Percentiles rank a stretch among this genome's conserved stretches.
Evolutionary conservation across 441 rosid genomes (phyloP).

Genomic region (Syzygium syzygioides): DNA sequence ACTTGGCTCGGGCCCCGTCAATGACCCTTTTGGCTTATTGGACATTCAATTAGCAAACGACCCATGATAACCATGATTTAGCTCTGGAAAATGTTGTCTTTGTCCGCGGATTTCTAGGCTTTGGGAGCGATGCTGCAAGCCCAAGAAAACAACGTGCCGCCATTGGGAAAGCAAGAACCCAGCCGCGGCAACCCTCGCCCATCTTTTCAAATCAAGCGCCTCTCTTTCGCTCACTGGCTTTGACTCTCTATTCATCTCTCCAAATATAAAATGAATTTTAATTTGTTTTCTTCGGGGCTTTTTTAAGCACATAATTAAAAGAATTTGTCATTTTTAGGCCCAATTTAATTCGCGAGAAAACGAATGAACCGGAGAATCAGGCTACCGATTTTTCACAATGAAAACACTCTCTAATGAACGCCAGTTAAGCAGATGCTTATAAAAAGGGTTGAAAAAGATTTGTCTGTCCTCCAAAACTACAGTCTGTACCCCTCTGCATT

Average conservation of each 20-base stretch:
- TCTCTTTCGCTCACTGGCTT: background rate
- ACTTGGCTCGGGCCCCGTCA: background rate
- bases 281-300: background rate
- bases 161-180: background rate
- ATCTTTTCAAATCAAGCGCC: background rate
- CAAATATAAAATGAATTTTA: rapidly evolving
- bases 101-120: background rate
- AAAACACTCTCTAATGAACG: background rate
- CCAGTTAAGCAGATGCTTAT: too few relatives aligned
- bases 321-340: background rate
- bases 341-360: too few relatives aligned
- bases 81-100: background rate
- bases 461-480: background rate
- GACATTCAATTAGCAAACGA: background rate
- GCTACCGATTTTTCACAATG: background rate
- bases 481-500: background rate
- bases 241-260: background rate
- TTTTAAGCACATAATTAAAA: too few relatives aligned
- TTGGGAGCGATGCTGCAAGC: background rate
- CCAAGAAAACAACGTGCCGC: background rate
- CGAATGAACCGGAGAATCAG: too few relatives aligned
- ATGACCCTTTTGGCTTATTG: background rate
- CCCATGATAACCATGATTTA: background rate
- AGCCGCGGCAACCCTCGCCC: background rate
- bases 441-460: background rate